Evolutionary conservation across 2,329 filamentous ascomycete genomes (phyloP), one percentile per base, ranked within the genome.

Genomic region (Coniella lustricola): DNA sequence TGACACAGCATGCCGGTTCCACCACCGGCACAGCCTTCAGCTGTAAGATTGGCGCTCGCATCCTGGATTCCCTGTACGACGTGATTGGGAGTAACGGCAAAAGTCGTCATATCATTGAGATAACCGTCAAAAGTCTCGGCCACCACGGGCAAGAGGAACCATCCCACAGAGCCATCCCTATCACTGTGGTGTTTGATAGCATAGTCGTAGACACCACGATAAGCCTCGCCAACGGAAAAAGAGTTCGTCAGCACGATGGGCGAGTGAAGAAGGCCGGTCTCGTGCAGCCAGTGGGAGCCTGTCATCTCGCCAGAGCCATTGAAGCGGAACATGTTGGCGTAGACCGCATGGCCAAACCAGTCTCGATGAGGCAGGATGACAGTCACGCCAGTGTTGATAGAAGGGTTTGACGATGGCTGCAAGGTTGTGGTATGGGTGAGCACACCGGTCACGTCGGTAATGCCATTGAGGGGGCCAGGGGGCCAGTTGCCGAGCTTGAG

Each of bases 1-100:
- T 84, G 79, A 57, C 78, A 82, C 33, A 79, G 71, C 79, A 85
- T 84, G 13, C 81, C 81, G 0, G 81, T 81, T n/a, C 82, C 82
- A 16, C 82, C 82, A 3, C 82, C 82, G 2, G 73, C 74, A 55
- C 78, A 80, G 0, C 82, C 82, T 62, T 86, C 82, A 2, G 64
- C 63, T 1, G 85, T 79, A 1, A 67, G 63, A 2, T 71, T 76
- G 8, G 68, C 65, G 2, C 65, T 67, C 0, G 76, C 79, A 7
- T 60, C 67, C 29, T 72, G 67, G 44, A 85, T 76, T 1, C 78
- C 76, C 3, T 67, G 59, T 22, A 77, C 66, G 31, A 84, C 64
- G 53, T 82, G 74, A 46, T 74, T 63, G 0, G 77, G 67, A 20
- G 67, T 74, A 3, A 85, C 70, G 1, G 71, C 69, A 46, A 83